Conservation (phyloP, 2,329 filamentous ascomycete genomes). For the Colletotrichum kahawae region DNA sequence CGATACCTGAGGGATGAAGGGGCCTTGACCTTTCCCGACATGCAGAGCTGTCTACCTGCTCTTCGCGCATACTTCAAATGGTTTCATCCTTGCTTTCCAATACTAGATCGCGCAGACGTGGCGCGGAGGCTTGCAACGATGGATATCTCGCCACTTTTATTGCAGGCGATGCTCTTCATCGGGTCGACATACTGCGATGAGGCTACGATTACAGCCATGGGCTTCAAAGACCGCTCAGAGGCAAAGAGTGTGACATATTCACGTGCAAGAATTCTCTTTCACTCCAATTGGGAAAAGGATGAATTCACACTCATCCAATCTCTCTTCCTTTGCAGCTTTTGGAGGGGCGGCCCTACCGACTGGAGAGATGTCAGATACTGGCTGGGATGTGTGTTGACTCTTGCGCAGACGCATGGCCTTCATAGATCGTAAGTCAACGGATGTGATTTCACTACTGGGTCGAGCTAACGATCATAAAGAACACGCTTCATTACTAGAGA, state of each 20-base stretch:
- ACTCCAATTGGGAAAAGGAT: slow-evolving; percentile 57
- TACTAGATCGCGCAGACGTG: slow-evolving; percentile 52
- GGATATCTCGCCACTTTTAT: slow-evolving; percentile 51
- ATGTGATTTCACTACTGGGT: accelerated
- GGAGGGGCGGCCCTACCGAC: slow-evolving; percentile 53
- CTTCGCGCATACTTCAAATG: slow-evolving; percentile 59
- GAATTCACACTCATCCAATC: slow-evolving; percentile 54
- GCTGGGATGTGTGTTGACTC: slow-evolving; percentile 54
- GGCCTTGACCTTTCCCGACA: slow-evolving; percentile 24
- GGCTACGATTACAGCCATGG: slow-evolving; percentile 45
- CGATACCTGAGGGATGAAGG: slow-evolving; percentile 26
- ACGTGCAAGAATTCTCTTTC: slow-evolving; percentile 52
- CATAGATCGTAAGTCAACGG: slow-evolving; percentile 36
- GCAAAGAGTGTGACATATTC: slow-evolving; percentile 57
- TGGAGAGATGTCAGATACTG: slow-evolving; percentile 55
- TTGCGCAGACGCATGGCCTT: slow-evolving; percentile 54
- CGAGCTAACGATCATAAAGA: background rate
- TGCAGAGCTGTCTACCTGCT: slow-evolving; percentile 23
- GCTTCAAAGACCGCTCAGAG: slow-evolving; percentile 51
- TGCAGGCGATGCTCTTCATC: slow-evolving; percentile 60
- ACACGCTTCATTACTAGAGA: slow-evolving; percentile 2
- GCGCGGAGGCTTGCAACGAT: slow-evolving; percentile 41
- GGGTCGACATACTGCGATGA: slow-evolving; percentile 59
- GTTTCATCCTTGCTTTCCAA: slow-evolving; percentile 62
- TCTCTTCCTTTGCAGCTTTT: slow-evolving; percentile 60